Percentiles rank a stretch among this genome's conserved stretches.
phyloP scores from a whole-genome alignment of 2,329 filamentous ascomycete genomes.

The Orbilia javanica region DNA sequence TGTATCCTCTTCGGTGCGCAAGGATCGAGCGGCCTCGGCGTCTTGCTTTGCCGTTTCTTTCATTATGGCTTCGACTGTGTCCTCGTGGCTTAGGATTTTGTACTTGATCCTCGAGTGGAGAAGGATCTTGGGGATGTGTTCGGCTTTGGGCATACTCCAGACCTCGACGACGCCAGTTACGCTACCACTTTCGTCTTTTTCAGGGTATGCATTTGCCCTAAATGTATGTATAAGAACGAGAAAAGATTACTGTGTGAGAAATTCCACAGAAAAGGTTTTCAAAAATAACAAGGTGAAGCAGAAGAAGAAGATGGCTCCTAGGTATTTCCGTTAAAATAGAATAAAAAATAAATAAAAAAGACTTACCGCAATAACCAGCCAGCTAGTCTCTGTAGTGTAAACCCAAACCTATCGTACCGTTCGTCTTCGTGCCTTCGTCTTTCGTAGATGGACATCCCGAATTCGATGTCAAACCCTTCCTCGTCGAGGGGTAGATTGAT shows the following conservation, averaged over 20 bases:
- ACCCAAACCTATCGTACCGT: slow-evolving; percentile 35
- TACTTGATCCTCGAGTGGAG: slow-evolving; percentile 45
- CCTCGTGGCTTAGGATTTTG: slow-evolving; percentile 13
- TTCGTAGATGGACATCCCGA: slow-evolving; percentile 20
- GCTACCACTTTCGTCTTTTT: slow-evolving; percentile 23
- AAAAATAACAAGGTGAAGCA: too few relatives aligned
- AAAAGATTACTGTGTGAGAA: background rate
- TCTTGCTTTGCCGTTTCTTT: slow-evolving; percentile 8
- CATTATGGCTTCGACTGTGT: background rate
- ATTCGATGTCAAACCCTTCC: slow-evolving; percentile 30
- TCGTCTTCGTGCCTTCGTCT: slow-evolving; percentile 30
- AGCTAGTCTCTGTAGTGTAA: slow-evolving; percentile 46
- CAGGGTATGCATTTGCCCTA: slow-evolving; percentile 42
- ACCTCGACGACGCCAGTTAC: slow-evolving; percentile 32
- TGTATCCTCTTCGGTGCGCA: background rate
- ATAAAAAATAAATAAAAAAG: too few relatives aligned
- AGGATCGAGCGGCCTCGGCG: background rate
- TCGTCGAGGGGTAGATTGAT: slow-evolving; percentile 36
- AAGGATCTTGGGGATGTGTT: slow-evolving; percentile 34
- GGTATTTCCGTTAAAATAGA: background rate
- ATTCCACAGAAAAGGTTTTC: background rate
- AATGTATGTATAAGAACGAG: background rate
- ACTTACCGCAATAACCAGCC: slow-evolving; percentile 51
- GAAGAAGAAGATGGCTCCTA: too few relatives aligned
- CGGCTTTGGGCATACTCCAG: slow-evolving; percentile 39